A percentile compares a stretch with the other conserved stretches of the same genome.
phyloP scores from a whole-genome alignment of 2,329 filamentous ascomycete species.

The Thielaviopsis populi region DNA sequence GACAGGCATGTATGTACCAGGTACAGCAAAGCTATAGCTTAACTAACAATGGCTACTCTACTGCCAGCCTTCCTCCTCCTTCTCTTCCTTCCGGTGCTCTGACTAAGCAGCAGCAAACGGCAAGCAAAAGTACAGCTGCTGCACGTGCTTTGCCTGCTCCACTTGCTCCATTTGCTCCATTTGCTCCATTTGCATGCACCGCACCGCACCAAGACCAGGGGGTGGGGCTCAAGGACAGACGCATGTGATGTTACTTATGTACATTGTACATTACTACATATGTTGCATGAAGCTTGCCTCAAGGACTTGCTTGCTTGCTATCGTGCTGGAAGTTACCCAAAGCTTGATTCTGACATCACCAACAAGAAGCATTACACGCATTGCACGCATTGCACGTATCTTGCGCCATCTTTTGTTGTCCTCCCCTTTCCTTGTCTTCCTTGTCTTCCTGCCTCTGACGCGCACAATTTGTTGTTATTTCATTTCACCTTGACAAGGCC shows the following conservation, averaged over 20 bases:
- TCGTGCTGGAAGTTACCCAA: not conserved
- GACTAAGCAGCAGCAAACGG: not conserved
- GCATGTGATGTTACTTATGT: too few relatives aligned
- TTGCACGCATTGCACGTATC: not conserved
- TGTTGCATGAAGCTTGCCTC: too few relatives aligned
- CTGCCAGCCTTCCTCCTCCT: not conserved
- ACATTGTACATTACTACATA: too few relatives aligned
- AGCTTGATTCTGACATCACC: not conserved
- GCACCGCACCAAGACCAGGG: not conserved
- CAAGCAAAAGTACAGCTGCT: not conserved
- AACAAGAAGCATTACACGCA: not conserved
- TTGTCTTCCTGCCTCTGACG: too few relatives aligned
- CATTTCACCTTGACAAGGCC: not conserved
- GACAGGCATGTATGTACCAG: not conserved
- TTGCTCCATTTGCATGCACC: not conserved
- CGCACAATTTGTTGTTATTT: too few relatives aligned
- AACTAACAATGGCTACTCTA: constrained; percentile 2
- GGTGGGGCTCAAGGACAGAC: too few relatives aligned
- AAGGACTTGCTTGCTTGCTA: not conserved
- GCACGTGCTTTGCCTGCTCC: not conserved
- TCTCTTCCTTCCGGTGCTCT: not conserved
- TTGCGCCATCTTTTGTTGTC: not conserved
- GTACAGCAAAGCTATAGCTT: not conserved
- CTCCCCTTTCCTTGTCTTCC: not conserved
- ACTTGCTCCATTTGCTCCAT: not conserved